A percentile compares a stretch with the other conserved stretches of the same genome.
Conservation (phyloP, 2,329 filamentous ascomycete species). For the Talaromyces sp. region DNA sequence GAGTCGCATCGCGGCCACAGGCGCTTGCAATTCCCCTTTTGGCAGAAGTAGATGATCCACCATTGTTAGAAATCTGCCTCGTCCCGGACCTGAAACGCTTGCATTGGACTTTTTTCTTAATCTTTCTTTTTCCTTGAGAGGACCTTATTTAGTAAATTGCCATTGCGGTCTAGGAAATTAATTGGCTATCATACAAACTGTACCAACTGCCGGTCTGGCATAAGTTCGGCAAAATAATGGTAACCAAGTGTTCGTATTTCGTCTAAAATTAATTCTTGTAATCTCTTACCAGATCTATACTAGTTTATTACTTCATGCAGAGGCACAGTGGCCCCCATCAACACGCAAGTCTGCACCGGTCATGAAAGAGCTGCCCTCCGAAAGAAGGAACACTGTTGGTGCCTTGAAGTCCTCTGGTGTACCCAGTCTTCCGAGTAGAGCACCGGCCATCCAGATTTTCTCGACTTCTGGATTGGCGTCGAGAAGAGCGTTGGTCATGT, state of each 20-base stretch:
- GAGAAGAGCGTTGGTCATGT: conserved; percentile 45
- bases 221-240: neutral
- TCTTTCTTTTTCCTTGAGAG: neutral
- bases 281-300: neutral
- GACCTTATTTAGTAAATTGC: no score
- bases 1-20: neutral
- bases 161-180: neutral
- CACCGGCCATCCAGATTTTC: conserved; percentile 51
- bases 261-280: neutral
- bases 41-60: neutral
- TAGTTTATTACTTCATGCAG: conserved; percentile 20
- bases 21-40: neutral
- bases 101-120: neutral
- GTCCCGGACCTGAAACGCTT: neutral
- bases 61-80: neutral
- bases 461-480: conserved; percentile 47
- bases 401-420: conserved; percentile 40
- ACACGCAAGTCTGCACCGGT: conserved; percentile 34
- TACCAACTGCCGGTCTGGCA: neutral
- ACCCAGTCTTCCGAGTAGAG: conserved; percentile 47
- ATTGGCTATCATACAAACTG: neutral
- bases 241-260: neutral
- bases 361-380: conserved; percentile 37
- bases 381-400: conserved; percentile 32
- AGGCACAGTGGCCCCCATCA: conserved; percentile 37